Conservation (phyloP, 1,139 yeast species). For the Kodamaea fungicola region DNA sequence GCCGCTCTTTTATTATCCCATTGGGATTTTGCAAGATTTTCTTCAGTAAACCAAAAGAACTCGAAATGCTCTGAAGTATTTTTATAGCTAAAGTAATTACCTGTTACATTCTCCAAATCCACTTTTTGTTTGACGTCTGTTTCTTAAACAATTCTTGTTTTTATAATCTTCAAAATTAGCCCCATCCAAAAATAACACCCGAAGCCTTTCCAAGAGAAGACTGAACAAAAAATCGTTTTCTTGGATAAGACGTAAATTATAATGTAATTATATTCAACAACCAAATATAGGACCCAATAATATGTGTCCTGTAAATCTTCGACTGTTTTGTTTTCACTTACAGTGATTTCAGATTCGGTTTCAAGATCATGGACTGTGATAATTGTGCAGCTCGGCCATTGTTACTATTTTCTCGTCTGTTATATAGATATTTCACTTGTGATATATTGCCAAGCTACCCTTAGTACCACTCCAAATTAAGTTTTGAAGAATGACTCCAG, state of each 20-base stretch:
- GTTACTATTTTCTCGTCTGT: not conserved
- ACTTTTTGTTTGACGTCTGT: not conserved
- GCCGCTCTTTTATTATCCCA: not conserved
- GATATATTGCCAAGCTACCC: slow-evolving; percentile 20
- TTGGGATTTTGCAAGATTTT: not conserved
- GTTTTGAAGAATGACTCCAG: too few species aligned
- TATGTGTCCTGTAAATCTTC: not conserved
- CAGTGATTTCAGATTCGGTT: not conserved
- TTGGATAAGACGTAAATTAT: not conserved
- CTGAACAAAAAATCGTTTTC: not conserved
- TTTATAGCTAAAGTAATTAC: not conserved
- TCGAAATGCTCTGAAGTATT: not conserved
- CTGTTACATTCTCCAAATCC: not conserved
- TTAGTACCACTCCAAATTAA: too few species aligned
- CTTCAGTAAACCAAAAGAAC: not conserved
- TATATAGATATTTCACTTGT: not conserved
- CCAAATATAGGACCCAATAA: not conserved
- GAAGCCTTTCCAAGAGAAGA: not conserved
- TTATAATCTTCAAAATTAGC: not conserved
- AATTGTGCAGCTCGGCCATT: not conserved
- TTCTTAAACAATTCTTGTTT: not conserved
- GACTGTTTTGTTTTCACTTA: not conserved
- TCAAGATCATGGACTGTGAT: not conserved
- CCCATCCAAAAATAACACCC: not conserved
- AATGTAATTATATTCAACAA: not conserved